Evolutionary conservation across 768 basidiomycete genomes (phyloP), one percentile per base, ranked within the genome.

Genomic region (Coprinopsis strossmayeri): DNA sequence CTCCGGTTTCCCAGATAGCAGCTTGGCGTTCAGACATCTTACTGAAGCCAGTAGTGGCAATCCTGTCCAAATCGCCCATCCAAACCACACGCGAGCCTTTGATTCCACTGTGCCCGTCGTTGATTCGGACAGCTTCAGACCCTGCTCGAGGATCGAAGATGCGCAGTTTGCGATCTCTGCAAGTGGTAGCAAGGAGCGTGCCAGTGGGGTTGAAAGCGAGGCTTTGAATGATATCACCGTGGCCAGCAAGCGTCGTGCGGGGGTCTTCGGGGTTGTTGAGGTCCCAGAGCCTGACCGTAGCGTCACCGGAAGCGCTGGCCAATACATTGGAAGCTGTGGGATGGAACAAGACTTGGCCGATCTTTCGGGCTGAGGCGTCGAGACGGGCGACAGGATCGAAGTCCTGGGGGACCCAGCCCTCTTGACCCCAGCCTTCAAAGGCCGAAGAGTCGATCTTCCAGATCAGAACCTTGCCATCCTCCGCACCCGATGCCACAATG

Each of bases 41-140:
- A 68, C 88, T 91, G 68, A 98, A 98, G 0, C 95, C 95, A 12
- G 95, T 99, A 12, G 95, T 98, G 12, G 87, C 91, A 61, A 97
- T 78, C 54, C 81, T 81, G 63, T 93, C 92, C 42, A 78, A 67
- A 48, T 90, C 87, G 37, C 96, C 95, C 80, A 96, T 81, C 89
- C 91, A 98, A 23, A 77, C 73, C 2, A 92, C 85, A 15, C 95
- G 76, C 2, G 91, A 80, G 2, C 91, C 91, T 67, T 97, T 98
- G 64, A 98, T 84, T 9, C 96, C 96, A 18, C 81, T 81, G 62
- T 98, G 93, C 0, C 92, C 89, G 59, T 98, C 95, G 5, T 79
- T 69, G 24, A 82, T 66, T 42, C 91, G 78, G 27, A 98, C 84
- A 4, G 95, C 76, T n/a, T 90, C 89, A 0, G 76, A 72, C 13